Evolutionary conservation across 2,329 filamentous ascomycete genomes (phyloP), one percentile per base, ranked within the genome.

Genomic region (Gaeumannomyces sp.): DNA sequence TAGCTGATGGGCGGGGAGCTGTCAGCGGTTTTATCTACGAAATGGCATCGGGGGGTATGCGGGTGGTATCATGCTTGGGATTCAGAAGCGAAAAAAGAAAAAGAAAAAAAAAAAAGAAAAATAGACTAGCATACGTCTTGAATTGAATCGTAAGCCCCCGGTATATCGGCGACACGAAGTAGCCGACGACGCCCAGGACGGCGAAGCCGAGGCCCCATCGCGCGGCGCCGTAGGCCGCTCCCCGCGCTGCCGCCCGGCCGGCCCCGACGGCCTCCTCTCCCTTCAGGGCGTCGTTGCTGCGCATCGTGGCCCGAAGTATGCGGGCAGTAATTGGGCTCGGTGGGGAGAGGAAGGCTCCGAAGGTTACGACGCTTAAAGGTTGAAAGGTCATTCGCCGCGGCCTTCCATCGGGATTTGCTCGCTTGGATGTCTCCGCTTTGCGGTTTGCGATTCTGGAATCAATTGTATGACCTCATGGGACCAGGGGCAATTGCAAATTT

Each of bases 121-220:
- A 2, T 33, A 53, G 25, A 53, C n/a, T n/a, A 27, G 53, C 85
- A 72, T 82, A 91, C 89, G 90, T 86, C 78, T 92, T 92, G 76
- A 92, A 92, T 73, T 92, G 89, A 62, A 91, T 79, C 1, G 89
- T 92, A 67, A 90, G 77, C 1, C 87, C 84, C 28, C 89, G 83
- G 73, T 93, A 94, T 27, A 93, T 72, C 0, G 91, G 91, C 63
- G 87, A 91, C 71, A 87, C 81, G 28, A 80, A 77, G 68, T 86
- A 89, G 25, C 86, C 90, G 7, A 86, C 71, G 28, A 80, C 87
- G 27, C 84, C 88, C 10, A 91, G 78, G 29, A 89, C 73, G 0
- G 83, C 88, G 22, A 85, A 83, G 65, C 82, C 85, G n/a, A 83
- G 77, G 64, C 90, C 91, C 89, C 89, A 93, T 80, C 89, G 92